These are phyloP conservation scores for Leucaena leucocephala DNA, from an alignment of 306 rosid genomes.

Conservation along the genomic window DNA sequence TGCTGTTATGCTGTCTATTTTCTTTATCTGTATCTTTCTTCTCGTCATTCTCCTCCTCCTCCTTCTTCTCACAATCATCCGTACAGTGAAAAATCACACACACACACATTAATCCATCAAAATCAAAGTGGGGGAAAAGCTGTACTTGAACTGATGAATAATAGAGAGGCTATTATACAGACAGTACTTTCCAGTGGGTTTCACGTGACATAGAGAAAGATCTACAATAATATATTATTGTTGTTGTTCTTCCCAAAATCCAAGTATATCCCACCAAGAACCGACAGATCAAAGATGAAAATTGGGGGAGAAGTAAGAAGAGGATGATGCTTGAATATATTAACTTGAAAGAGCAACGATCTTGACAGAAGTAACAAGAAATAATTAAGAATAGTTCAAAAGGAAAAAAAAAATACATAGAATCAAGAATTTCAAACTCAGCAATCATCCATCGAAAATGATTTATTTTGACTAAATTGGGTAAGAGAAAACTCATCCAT, in stretches of 20 bases:
- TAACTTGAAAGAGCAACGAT: background rate
- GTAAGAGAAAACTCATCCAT: background rate
- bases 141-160: background rate
- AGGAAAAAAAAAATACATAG: background rate
- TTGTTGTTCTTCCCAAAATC: background rate
- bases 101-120: background rate
- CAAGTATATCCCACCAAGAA: background rate
- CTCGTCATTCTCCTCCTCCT: slow-evolving; percentile 34
- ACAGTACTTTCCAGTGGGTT: background rate
- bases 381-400: background rate
- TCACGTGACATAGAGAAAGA: slow-evolving; percentile 10
- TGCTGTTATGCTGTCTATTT: slow-evolving; percentile 37
- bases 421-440: background rate
- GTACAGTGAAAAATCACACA: too few relatives aligned
- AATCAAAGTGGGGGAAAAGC: background rate
- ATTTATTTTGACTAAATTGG: background rate
- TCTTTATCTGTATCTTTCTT: slow-evolving; percentile 41
- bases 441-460: background rate
- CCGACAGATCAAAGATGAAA: background rate
- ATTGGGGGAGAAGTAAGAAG: background rate
- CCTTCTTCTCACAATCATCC: background rate
- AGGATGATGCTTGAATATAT: background rate
- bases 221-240: background rate
- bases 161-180: background rate
- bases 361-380: background rate